phyloP scores from a whole-genome alignment of 176 grass and related monocot genomes.

The Aegilops bicornis region DNA sequence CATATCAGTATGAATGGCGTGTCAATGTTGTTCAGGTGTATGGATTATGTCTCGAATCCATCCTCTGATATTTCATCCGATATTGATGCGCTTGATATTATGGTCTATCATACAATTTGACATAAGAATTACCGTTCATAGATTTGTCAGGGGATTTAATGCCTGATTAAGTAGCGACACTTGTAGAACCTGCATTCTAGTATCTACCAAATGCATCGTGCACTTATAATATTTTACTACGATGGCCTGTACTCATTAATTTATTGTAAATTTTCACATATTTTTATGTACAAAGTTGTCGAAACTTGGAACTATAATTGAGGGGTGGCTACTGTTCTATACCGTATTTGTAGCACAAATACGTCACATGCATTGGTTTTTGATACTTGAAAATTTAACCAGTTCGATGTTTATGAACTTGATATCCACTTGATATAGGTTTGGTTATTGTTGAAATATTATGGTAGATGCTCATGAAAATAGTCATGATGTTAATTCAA shows the following conservation, averaged over 20 bases:
- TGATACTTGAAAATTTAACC: not conserved
- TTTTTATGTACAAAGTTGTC: not conserved
- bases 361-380: not conserved
- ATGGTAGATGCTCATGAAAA: not conserved
- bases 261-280: not conserved
- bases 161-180: not conserved
- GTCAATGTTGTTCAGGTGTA: too few relatives aligned
- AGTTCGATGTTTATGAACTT: not conserved
- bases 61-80: too few relatives aligned
- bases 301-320: not conserved
- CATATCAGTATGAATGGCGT: too few relatives aligned
- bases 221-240: not conserved
- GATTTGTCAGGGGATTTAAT: not conserved
- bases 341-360: not conserved
- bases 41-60: too few relatives aligned
- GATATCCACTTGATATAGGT: not conserved
- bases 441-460: not conserved
- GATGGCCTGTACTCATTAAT: not conserved
- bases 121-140: not conserved
- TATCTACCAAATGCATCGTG: not conserved
- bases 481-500: not conserved
- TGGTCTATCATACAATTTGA: not conserved
- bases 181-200: not conserved
- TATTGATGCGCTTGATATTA: too few relatives aligned
- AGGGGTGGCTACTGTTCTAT: not conserved